Percentiles rank a stretch among this genome's conserved stretches.
These are phyloP conservation scores for Clathrospora elynae DNA, from an alignment of 2,329 filamentous ascomycete species.

Conservation along the genomic window DNA sequence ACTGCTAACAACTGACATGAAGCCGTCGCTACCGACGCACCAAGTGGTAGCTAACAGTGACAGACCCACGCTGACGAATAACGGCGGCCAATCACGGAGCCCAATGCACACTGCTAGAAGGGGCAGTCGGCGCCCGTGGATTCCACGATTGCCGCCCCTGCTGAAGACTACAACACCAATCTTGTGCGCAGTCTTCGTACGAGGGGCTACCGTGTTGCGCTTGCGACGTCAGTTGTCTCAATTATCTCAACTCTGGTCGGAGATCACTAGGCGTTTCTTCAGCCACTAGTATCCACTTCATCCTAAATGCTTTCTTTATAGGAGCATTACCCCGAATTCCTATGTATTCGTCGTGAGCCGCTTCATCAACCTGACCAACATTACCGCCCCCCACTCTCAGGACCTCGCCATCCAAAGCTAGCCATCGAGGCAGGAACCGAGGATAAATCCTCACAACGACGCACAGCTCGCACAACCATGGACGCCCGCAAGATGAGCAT, in stretches of 20 bases:
- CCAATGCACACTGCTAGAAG: too few relatives aligned
- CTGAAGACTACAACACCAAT: too few relatives aligned
- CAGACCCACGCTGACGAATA: too few relatives aligned
- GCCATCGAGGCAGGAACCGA: background rate
- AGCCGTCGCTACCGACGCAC: too few relatives aligned
- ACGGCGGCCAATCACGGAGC: too few relatives aligned
- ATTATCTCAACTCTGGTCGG: too few relatives aligned
- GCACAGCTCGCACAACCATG: background rate
- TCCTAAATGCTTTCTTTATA: slow-evolving; percentile 1
- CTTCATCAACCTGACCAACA: background rate
- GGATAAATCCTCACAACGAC: background rate
- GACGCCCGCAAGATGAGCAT: slow-evolving; percentile 6
- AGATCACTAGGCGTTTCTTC: background rate
- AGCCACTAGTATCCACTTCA: slow-evolving; percentile 3
- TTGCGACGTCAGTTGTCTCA: slow-evolving; percentile 3
- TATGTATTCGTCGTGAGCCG: background rate
- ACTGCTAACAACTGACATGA: too few relatives aligned
- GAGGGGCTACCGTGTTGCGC: slow-evolving; percentile 1
- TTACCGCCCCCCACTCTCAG: background rate
- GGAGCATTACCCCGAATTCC: background rate
- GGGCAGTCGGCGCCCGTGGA: slow-evolving; percentile 3
- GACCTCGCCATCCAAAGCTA: background rate
- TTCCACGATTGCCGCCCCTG: slow-evolving; percentile 2
- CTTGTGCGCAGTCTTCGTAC: too few relatives aligned
- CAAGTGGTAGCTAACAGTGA: too few relatives aligned